phyloP scores from a whole-genome alignment of 371 early-diverging fungal genomes.

The Apophysomyces variabilis region DNA sequence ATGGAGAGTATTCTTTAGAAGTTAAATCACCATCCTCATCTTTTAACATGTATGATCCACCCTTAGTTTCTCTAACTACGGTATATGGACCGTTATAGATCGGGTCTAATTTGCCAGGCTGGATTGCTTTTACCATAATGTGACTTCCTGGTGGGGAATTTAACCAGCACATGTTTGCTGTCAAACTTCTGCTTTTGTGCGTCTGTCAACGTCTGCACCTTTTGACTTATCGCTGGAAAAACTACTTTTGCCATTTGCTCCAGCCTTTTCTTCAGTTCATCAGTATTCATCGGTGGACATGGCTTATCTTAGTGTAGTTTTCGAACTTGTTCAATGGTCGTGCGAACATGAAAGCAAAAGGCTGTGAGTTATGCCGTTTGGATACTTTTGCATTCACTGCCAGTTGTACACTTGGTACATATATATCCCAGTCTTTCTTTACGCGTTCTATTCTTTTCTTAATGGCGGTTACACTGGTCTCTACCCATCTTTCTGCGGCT shows the following conservation, averaged over 20 bases:
- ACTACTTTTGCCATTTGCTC: constrained; percentile 15
- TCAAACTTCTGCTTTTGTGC: neutral
- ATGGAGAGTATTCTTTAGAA: no score
- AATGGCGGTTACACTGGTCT: constrained; percentile 15
- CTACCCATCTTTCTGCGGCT: constrained; percentile 22
- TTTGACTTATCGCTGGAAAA: constrained; percentile 17
- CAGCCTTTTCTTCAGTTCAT: neutral
- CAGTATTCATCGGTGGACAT: neutral
- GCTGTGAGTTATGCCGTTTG: constrained; percentile 10
- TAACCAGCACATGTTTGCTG: constrained; percentile 5
- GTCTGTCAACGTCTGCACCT: neutral
- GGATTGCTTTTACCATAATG: constrained; percentile 10
- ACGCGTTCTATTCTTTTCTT: constrained; percentile 18
- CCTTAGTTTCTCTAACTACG: neutral
- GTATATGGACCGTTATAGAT: constrained; percentile 19
- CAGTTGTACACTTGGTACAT: constrained; percentile 1
- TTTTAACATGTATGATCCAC: no score
- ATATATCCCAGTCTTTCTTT: constrained; percentile 25
- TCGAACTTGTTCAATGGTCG: constrained; percentile 17
- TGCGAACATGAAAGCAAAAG: constrained; percentile 25
- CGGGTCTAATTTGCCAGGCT: constrained; percentile 8
- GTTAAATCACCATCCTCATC: no score
- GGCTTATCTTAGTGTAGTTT: constrained; percentile 10
- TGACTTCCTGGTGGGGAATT: constrained; percentile 16
- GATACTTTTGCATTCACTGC: constrained; percentile 12